A percentile compares a stretch with the other conserved stretches of the same genome.
Conservation (phyloP, 148 eudicot genomes). For the Camellia sinensis region DNA sequence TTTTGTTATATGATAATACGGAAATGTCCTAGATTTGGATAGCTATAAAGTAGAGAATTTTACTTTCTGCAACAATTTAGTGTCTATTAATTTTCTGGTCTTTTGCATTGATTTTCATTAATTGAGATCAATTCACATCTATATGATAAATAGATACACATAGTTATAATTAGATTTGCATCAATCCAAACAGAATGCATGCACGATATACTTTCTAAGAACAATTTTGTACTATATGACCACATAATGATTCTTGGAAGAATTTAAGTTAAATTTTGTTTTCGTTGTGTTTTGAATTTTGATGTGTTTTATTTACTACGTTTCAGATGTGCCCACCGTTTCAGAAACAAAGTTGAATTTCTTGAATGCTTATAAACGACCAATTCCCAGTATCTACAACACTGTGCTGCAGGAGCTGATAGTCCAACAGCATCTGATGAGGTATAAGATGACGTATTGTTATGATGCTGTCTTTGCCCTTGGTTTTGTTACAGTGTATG, state of each 20-base stretch:
- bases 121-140: no score
- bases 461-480: conserved; percentile 97
- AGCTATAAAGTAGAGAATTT: no score
- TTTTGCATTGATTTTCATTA: no score
- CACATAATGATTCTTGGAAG: not conserved
- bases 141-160: no score
- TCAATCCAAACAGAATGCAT: no score
- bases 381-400: conserved; percentile 94
- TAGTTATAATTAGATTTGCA: no score
- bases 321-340: conserved; percentile 73
- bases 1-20: no score
- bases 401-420: conserved; percentile 85
- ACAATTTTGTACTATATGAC: not conserved
- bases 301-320: not conserved
- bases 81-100: no score
- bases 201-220: not conserved
- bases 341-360: conserved; percentile 76
- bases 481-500: conserved; percentile 95
- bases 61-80: no score
- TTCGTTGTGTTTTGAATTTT: not conserved
- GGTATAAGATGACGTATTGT: conserved; percentile 69
- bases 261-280: no score
- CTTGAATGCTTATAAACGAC: conserved; percentile 82
- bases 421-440: conserved; percentile 89
- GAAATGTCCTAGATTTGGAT: no score